phyloP scores from a whole-genome alignment of 2,329 filamentous ascomycete species.

The Fusarium pseudonygamai region DNA sequence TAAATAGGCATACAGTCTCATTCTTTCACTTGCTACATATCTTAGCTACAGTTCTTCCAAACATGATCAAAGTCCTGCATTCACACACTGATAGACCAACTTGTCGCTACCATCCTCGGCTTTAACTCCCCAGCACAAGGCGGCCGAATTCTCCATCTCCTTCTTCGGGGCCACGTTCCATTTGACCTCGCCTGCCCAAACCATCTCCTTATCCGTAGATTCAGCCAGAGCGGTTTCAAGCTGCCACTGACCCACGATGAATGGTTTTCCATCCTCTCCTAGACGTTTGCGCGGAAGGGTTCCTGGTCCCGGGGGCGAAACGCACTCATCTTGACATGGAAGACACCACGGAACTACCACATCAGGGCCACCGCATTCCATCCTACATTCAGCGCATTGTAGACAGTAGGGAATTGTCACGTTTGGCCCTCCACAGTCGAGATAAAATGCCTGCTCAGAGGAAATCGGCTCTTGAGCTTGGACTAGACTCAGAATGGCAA shows the following conservation, averaged over 20 bases:
- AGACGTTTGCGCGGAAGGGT: not conserved
- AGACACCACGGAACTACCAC: not conserved
- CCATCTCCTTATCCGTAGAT: accelerated
- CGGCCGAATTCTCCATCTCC: not conserved
- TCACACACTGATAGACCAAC: not conserved
- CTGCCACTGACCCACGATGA: not conserved
- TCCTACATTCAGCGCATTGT: not conserved
- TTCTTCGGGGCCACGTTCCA: not conserved
- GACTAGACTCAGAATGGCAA: not conserved
- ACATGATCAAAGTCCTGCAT: accelerated
- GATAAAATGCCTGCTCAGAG: not conserved
- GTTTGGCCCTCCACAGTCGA: not conserved
- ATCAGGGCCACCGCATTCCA: not conserved
- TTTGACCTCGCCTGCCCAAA: not conserved
- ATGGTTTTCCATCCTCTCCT: not conserved
- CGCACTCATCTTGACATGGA: not conserved
- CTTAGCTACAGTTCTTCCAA: accelerated
- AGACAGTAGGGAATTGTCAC: not conserved
- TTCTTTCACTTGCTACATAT: not conserved
- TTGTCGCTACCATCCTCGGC: not conserved
- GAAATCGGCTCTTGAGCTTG: not conserved
- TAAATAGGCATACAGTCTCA: not conserved
- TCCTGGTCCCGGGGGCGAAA: not conserved
- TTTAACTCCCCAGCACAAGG: not conserved
- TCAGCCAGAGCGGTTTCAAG: not conserved